phyloP scores from a whole-genome alignment of 768 basidiomycete genomes.

The Suillus occidentalis region DNA sequence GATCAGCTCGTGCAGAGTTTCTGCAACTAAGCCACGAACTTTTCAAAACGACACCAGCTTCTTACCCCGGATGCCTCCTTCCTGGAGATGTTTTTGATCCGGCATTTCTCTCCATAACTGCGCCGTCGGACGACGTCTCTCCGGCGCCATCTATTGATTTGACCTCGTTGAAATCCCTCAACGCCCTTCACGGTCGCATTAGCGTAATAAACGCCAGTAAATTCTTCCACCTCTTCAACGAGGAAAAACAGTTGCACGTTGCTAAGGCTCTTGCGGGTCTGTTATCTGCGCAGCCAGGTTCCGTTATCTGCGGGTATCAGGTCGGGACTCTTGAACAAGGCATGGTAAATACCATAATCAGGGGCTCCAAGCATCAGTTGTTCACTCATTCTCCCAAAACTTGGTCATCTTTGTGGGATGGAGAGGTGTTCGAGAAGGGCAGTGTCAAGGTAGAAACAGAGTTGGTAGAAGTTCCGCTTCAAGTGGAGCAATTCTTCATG shows the following conservation, averaged over 20 bases:
- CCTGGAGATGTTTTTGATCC: background rate
- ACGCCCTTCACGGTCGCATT: background rate
- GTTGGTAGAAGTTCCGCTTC: slow-evolving; percentile 5
- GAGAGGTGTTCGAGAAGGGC: slow-evolving; percentile 30
- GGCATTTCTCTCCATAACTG: background rate
- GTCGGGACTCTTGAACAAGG: slow-evolving; percentile 4
- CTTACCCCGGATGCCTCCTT: background rate
- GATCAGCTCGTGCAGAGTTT: background rate
- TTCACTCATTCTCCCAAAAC: slow-evolving; percentile 17
- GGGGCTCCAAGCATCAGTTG: background rate
- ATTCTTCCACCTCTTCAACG: background rate
- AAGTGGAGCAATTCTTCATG: background rate
- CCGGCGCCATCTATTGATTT: background rate
- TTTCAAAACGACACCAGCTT: background rate
- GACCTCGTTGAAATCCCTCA: background rate
- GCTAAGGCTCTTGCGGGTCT: background rate
- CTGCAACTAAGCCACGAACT: background rate
- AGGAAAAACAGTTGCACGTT: background rate
- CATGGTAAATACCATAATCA: background rate
- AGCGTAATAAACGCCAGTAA: background rate
- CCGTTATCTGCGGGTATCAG: background rate
- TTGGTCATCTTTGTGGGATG: slow-evolving; percentile 22
- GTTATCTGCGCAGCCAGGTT: background rate
- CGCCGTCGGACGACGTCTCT: background rate
- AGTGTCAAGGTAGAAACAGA: slow-evolving; percentile 30